Conservation (phyloP, 2,329 filamentous ascomycete species). For the Basipetospora sp. region DNA sequence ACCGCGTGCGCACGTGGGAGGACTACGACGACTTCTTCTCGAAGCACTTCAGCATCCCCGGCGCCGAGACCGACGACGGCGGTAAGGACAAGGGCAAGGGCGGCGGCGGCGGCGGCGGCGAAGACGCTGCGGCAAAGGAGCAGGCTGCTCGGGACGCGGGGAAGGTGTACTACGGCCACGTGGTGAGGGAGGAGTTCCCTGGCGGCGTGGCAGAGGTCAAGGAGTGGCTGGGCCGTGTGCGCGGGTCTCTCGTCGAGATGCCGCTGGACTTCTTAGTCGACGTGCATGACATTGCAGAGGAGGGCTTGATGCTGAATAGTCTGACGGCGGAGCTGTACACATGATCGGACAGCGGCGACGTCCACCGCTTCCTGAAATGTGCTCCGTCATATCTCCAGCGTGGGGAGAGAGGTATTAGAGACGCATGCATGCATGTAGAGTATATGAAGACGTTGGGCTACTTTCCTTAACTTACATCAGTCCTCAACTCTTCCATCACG, state of each 20-base stretch:
- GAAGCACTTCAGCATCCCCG: conserved; percentile 47
- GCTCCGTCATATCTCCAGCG: too few species aligned
- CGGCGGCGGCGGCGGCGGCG: conserved; percentile 8
- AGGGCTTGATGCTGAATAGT: conserved; percentile 58
- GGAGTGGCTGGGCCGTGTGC: conserved; percentile 49
- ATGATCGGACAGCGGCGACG: conserved; percentile 13
- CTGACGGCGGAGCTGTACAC: conserved; percentile 63
- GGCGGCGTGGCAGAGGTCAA: conserved; percentile 61
- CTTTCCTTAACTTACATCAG: too few species aligned
- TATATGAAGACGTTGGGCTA: too few species aligned
- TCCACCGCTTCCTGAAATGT: too few species aligned
- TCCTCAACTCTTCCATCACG: too few species aligned
- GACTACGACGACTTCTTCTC: conserved; percentile 60
- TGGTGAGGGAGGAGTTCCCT: conserved; percentile 64
- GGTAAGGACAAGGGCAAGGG: conserved; percentile 21
- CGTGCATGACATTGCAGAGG: conserved; percentile 68
- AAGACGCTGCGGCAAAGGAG: conserved; percentile 29
- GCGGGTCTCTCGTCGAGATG: conserved; percentile 74
- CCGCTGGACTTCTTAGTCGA: conserved; percentile 74
- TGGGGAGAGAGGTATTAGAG: too few species aligned
- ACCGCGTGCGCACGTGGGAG: conserved; percentile 54
- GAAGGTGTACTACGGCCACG: conserved; percentile 72
- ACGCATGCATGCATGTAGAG: too few species aligned
- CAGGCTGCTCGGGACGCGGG: conserved; percentile 27
- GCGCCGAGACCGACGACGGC: conserved; percentile 27